Conservation (phyloP, 768 basidiomycete species). For the Xanthoconium purpureum region DNA sequence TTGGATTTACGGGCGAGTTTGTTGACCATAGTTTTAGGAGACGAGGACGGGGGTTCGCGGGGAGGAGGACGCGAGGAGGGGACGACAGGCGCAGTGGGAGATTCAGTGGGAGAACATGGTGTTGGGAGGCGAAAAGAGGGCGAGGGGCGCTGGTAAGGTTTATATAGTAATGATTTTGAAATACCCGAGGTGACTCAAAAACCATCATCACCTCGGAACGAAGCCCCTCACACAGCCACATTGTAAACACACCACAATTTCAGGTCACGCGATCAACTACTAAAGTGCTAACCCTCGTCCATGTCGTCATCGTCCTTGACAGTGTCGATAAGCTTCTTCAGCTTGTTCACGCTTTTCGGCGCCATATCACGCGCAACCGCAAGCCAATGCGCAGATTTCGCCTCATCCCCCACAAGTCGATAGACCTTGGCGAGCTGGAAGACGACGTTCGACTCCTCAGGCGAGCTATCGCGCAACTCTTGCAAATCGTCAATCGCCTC, state of each 20-base stretch:
- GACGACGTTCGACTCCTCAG: constrained; percentile 94
- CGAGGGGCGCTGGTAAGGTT: constrained; percentile 27
- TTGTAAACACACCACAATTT: neutral
- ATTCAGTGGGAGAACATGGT: constrained; percentile 39
- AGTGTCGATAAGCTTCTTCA: constrained; percentile 73
- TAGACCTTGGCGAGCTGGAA: constrained; percentile 95
- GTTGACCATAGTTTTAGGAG: constrained; percentile 70
- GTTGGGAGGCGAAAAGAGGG: constrained; percentile 26
- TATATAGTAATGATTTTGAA: constrained; percentile 44
- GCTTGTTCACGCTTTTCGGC: constrained; percentile 83
- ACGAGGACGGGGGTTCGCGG: constrained; percentile 26
- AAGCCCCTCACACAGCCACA: constrained; percentile 32
- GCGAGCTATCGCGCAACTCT: constrained; percentile 73
- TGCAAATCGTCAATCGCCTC: constrained; percentile 79
- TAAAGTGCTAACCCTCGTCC: constrained; percentile 59
- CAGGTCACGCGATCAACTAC: constrained; percentile 22
- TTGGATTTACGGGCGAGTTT: constrained; percentile 76
- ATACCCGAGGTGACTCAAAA: constrained; percentile 35
- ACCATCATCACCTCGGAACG: constrained; percentile 27
- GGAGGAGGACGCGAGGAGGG: constrained; percentile 17
- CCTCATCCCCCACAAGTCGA: constrained; percentile 72
- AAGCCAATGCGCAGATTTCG: constrained; percentile 79
- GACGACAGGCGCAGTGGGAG: constrained; percentile 9
- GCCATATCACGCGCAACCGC: constrained; percentile 91
- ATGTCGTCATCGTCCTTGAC: constrained; percentile 68